phyloP scores from a whole-genome alignment of 2,329 filamentous ascomycete genomes.

The Phialophora expanda region DNA sequence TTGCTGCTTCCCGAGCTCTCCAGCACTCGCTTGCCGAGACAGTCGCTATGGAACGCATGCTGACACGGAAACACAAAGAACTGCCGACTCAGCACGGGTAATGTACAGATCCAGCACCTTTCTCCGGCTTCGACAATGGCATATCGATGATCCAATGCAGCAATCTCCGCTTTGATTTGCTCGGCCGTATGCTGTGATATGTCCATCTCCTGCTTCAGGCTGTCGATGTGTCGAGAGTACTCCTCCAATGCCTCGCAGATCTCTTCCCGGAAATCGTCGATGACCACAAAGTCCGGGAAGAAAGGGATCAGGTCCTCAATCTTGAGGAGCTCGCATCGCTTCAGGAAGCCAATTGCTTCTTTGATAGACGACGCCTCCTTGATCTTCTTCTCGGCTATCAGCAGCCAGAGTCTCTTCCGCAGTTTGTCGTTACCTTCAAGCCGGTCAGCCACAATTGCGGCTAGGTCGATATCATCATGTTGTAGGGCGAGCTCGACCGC shows the following conservation, averaged over 20 bases:
- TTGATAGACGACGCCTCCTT: constrained; percentile 82
- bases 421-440: constrained; percentile 71
- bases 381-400: constrained; percentile 93
- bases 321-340: constrained; percentile 84
- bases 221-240: constrained; percentile 89
- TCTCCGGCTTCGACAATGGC: constrained; percentile 97
- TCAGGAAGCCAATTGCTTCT: constrained; percentile 89
- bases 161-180: constrained; percentile 89
- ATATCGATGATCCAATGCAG: constrained; percentile 82
- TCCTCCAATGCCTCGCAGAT: constrained; percentile 93
- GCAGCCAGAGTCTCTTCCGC: constrained; percentile 93
- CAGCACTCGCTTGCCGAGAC: constrained; percentile 82
- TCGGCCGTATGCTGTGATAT: constrained; percentile 85
- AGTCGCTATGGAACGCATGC: constrained; percentile 96
- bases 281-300: constrained; percentile 97
- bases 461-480: constrained; percentile 87
- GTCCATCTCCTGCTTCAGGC: constrained; percentile 91
- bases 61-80: constrained; percentile 99
- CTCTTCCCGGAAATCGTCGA: constrained; percentile 98
- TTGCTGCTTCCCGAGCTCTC: constrained; percentile 78
- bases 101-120: constrained; percentile 83
- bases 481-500: constrained; percentile 84
- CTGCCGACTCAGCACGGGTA: constrained; percentile 85
- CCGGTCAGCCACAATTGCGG: constrained; percentile 84
- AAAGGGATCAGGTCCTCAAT: constrained; percentile 98